Evolutionary conservation across 2,329 filamentous ascomycete genomes (phyloP), one percentile per base, ranked within the genome.

Genomic region (Penicillium palitans): DNA sequence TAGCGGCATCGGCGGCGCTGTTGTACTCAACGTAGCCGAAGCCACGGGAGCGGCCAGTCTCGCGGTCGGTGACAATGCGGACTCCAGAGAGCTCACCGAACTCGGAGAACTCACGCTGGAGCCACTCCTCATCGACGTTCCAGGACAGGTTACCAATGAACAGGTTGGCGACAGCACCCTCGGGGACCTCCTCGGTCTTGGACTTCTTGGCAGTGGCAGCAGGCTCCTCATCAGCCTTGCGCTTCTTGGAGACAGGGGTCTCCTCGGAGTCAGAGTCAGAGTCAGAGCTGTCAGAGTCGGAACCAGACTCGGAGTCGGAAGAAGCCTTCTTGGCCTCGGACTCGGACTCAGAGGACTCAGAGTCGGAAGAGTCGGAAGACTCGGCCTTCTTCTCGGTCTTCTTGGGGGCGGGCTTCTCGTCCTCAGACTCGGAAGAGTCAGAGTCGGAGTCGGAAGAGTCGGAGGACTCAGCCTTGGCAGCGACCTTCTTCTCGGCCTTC

Each of bases 1-100:
- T 87, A 69, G 84, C 83, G 57, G 89, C 90, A 73, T 85, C 83
- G 60, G 84, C 87, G 60, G 83, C 78, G 66, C 82, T 85, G 72
- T 82, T 81, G 78, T 93, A 96, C 81, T 96, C 92, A 69, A 96
- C 90, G 74, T 96, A 97, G 61, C 93, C 93, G 76, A 96, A 96
- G 66, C 91, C 93, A 80, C 92, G 92, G 77, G 92, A 93, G 72
- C 91, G 89, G 70, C 90, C 90, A 71, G 83, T 84, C 56, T 88
- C 86, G 75, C 88, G 88, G 80, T 96, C 91, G 68, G 87, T 93
- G 75, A 96, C 90, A 72, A 96, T 87, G 68, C 91, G 89, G 64
- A 87, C 89, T 69, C 86, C 84, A 65, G 81, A 79, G 57, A 96
- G 82, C 71, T 89, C 89, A 63, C 88, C 88, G 70, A 88, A 93